phyloP scores from a whole-genome alignment of 495 filamentous ascomycete genomes.

The Hypoxylon fragiforme region DNA sequence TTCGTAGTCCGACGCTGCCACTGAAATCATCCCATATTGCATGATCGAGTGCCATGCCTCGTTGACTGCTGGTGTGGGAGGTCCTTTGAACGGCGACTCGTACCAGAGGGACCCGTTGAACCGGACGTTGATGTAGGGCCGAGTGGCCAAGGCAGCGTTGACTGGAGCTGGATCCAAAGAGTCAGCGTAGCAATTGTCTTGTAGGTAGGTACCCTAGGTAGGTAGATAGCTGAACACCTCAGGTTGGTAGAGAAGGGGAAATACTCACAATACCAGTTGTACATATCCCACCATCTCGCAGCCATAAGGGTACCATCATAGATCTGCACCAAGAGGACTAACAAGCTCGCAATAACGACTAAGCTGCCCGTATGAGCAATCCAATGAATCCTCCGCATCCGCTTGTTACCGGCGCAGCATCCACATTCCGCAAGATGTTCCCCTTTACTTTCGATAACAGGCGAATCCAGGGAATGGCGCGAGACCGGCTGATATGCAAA shows the following conservation, averaged over 20 bases:
- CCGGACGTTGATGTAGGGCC: not conserved
- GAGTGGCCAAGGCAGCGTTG: not conserved
- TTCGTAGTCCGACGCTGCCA: conserved; percentile 4
- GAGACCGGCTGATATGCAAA: not conserved
- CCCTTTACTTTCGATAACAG: not conserved
- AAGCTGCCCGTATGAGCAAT: not conserved
- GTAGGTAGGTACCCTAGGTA: too few relatives aligned
- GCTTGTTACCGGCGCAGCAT: not conserved
- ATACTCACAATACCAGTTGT: conserved; percentile 14
- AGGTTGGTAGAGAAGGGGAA: not conserved
- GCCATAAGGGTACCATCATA: not conserved
- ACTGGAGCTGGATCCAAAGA: not conserved
- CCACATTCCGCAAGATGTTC: not conserved
- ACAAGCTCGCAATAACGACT: not conserved
- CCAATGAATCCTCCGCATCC: not conserved
- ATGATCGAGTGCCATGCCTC: conserved; percentile 12
- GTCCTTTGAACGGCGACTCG: conserved; percentile 19
- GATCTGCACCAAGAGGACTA: not conserved
- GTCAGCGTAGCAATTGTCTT: too few relatives aligned
- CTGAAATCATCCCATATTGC: conserved; percentile 8
- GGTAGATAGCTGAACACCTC: not conserved
- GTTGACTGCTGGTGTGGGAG: conserved; percentile 9
- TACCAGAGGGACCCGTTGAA: conserved; percentile 33
- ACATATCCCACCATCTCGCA: conserved; percentile 13
- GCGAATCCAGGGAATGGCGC: not conserved